Conservation (phyloP, 352 stramenopile genomes). For the Pythium aristosporum region DNA sequence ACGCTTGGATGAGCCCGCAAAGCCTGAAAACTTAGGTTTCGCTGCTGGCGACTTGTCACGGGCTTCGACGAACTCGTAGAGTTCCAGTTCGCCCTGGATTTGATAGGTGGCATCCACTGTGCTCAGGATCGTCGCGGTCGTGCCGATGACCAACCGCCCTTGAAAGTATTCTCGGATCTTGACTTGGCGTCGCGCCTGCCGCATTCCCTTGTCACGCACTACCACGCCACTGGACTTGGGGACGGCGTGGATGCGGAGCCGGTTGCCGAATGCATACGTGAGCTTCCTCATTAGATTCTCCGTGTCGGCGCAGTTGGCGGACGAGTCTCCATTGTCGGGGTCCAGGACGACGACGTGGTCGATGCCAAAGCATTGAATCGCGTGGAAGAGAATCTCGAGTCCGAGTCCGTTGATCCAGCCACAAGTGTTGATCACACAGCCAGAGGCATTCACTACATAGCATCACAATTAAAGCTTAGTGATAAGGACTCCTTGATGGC, state of each 20-base stretch:
- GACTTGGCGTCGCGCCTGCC: neutral
- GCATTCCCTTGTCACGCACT: neutral
- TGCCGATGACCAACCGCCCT: neutral
- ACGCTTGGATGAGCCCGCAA: neutral
- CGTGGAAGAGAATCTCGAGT: neutral
- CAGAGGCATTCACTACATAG: neutral
- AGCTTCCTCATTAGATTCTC: neutral
- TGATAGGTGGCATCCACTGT: neutral
- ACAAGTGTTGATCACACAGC: conserved; percentile 8
- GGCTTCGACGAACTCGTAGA: neutral
- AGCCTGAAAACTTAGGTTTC: neutral
- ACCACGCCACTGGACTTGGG: conserved; percentile 1
- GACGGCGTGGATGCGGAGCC: neutral
- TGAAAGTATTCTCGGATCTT: conserved; percentile 6
- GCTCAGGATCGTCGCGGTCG: neutral
- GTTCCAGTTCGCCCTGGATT: neutral
- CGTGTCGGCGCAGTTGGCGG: neutral
- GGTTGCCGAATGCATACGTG: neutral
- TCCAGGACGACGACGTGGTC: conserved; percentile 1
- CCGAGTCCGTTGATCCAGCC: conserved; percentile 1
- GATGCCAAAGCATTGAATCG: neutral
- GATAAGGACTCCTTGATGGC: too few species aligned
- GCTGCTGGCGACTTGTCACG: neutral
- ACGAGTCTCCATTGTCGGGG: neutral
- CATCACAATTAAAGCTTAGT: too few species aligned